Evolutionary conservation across 345 rosid genomes (phyloP).

Genomic region (Cardiospermum halicacabum): DNA sequence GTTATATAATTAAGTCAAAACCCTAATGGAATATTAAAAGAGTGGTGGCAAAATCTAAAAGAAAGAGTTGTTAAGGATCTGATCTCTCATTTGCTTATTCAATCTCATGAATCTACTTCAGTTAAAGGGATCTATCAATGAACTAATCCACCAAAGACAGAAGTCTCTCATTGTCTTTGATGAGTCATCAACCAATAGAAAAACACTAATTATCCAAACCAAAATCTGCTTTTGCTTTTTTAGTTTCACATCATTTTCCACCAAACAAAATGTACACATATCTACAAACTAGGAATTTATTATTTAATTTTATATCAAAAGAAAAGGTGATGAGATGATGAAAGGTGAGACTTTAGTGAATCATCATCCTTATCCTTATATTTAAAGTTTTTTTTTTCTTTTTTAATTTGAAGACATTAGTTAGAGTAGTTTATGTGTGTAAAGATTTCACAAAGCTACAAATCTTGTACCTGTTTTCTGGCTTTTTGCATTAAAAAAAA

Average conservation of each 20-base stretch:
- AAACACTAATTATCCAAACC: slow-evolving; percentile 16
- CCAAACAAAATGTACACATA: slow-evolving; percentile 21
- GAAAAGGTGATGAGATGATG: not conserved
- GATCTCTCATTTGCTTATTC: not conserved
- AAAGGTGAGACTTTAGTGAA: slow-evolving; percentile 13
- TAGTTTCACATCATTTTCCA: slow-evolving; percentile 23
- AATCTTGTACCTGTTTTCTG: slow-evolving; percentile 5
- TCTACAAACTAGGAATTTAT: not conserved
- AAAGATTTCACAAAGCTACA: slow-evolving; percentile 21
- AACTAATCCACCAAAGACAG: slow-evolving; percentile 12
- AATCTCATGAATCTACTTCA: slow-evolving; percentile 1
- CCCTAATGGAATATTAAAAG: not conserved
- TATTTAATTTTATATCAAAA: not conserved
- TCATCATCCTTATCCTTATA: slow-evolving; percentile 35
- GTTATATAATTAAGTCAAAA: not conserved
- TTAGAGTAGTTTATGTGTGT: slow-evolving; percentile 10
- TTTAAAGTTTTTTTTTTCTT: not conserved
- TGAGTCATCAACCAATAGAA: slow-evolving; percentile 41
- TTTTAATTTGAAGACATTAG: not conserved
- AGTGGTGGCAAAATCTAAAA: not conserved
- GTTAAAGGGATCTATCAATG: slow-evolving; percentile 8
- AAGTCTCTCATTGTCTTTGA: not conserved
- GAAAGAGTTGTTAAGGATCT: not conserved
- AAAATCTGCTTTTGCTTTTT: not conserved
- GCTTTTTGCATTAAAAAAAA: not conserved